phyloP scores from a whole-genome alignment of 805 yeast genomes.

The Naumovozyma castellii region DNA sequence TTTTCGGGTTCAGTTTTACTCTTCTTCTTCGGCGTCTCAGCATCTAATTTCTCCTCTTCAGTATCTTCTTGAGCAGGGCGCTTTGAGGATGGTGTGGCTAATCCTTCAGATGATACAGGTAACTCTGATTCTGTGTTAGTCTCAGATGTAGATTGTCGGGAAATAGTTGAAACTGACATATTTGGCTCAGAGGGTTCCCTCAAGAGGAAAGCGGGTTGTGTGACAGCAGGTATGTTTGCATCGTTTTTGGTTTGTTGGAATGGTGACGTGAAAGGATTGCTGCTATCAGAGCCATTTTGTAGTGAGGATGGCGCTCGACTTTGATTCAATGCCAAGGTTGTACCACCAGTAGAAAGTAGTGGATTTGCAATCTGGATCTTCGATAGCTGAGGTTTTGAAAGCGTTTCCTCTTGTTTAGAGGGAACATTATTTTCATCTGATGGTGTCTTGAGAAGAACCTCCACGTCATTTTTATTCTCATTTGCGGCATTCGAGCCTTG shows the following conservation, averaged over 20 bases:
- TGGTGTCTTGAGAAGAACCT: background rate
- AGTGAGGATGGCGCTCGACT: background rate
- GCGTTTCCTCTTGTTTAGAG: background rate
- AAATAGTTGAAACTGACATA: background rate
- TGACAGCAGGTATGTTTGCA: conserved; percentile 4
- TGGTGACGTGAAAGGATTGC: conserved; percentile 11
- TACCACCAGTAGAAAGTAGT: background rate
- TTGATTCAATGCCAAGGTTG: background rate
- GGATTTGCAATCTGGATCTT: background rate
- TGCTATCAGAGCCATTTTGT: background rate
- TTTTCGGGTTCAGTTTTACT: background rate
- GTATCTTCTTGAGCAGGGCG: conserved; percentile 2
- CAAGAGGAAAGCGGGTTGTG: conserved; percentile 7
- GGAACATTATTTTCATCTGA: background rate
- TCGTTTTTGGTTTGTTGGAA: conserved; percentile 1
- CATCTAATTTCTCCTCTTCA: background rate
- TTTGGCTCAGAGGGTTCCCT: background rate
- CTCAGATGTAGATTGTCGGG: background rate
- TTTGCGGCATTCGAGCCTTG: conserved; percentile 24
- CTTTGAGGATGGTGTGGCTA: background rate
- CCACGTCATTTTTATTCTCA: background rate
- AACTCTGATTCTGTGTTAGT: conserved; percentile 1
- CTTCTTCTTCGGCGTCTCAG: background rate
- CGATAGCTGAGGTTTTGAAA: background rate
- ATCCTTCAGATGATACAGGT: background rate